A percentile compares a stretch with the other conserved stretches of the same genome.
phyloP scores from a whole-genome alignment of 1,139 yeast species.

The Magnusiomyces fungicola region DNA sequence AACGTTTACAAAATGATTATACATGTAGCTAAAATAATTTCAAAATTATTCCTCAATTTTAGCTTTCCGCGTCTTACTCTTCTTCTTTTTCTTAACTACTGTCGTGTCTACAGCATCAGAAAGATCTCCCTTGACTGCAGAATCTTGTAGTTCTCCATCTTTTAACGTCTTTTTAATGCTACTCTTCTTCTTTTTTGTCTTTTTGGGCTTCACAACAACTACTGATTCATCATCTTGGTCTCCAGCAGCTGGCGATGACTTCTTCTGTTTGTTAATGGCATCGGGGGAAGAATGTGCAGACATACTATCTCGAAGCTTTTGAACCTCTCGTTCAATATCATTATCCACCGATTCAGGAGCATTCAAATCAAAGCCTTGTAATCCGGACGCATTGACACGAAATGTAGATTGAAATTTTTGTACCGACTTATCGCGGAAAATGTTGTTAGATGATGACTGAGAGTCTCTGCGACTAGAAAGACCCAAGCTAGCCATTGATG shows the following conservation, averaged over 20 bases:
- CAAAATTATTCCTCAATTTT: not conserved
- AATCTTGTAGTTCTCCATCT: not conserved
- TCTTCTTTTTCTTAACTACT: not conserved
- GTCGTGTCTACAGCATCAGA: constrained; percentile 17
- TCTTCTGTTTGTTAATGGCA: not conserved
- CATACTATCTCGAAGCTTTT: constrained; percentile 21
- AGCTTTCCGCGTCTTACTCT: not conserved
- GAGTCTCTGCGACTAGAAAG: not conserved
- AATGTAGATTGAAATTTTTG: constrained; percentile 17
- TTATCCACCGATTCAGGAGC: constrained; percentile 10
- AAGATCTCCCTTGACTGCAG: not conserved
- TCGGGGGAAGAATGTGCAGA: too few species aligned
- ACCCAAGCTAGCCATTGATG: not conserved
- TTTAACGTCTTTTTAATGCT: not conserved
- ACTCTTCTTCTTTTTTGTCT: not conserved
- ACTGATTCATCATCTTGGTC: not conserved
- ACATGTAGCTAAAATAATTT: too few species aligned
- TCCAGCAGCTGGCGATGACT: not conserved
- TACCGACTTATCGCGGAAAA: constrained; percentile 1
- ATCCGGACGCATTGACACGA: constrained; percentile 18
- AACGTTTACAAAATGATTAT: too few species aligned
- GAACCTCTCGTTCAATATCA: constrained; percentile 18
- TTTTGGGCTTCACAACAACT: not conserved
- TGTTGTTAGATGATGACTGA: not conserved
- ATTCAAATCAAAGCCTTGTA: constrained; percentile 16